Evolutionary conservation across 768 basidiomycete species (phyloP), one percentile per base, ranked within the genome.

Genomic region (Russula earlei): DNA sequence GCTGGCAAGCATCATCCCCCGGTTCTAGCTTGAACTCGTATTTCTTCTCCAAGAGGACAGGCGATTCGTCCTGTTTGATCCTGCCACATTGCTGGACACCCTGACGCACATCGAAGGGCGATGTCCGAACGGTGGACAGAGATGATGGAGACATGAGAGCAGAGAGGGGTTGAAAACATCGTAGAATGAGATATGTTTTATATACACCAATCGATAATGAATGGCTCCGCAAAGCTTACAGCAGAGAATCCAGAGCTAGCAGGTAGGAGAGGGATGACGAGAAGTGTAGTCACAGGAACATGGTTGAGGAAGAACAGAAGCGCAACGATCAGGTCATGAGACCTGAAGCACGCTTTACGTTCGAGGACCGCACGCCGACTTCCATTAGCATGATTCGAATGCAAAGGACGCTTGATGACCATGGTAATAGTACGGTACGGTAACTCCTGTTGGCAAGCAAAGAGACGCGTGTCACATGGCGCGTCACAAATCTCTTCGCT

Each of bases 1-100:
- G 46, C 37, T 40, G 38, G 20, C 56, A 51, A 17, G 59, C 55
- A n/a, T 65, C 58, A 34, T 67, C 59, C 22, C 58, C 49, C 36
- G 62, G 45, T 48, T 55, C 60, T 2, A 50, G 29, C 31, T 20
- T 43, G 29, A 53, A 43, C 27, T 53, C 40, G 31, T 50, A 36
- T 25, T 15, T 41, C 22, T 43, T 36, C 31, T 49, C 54, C 10
- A 9, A 27, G 22, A 14, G 25, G 14, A 37, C 19, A 22, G 19
- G 8, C 3, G 24, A 15, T 22, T 14, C 8, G 12, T 29, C 24
- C 1, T 34, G n/a, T 27, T 55, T 41, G 19, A 22, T 14, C 10
- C 0, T 10, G 34, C 3, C 25, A n/a, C 14, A 14, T 31, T 29
- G 20, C n/a, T 45, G 3, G 17, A n/a, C 44, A 3, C 7, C 31